A percentile compares a stretch with the other conserved stretches of the same genome.
Evolutionary conservation across 2,329 filamentous ascomycete species (phyloP).

Genomic region (Orbilia javanica): DNA sequence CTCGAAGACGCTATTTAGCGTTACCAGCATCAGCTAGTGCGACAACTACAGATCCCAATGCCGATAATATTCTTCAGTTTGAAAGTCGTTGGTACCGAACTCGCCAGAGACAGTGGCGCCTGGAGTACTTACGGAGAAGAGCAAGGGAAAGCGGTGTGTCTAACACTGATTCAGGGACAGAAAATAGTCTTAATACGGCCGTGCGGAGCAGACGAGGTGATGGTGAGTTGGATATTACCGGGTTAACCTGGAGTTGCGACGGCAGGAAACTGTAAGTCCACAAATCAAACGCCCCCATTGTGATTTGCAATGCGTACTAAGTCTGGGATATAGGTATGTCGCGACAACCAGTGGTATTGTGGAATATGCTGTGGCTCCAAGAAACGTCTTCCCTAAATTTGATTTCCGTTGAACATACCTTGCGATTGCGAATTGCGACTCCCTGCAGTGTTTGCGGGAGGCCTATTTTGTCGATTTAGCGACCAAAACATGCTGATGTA

Average conservation of each 20-base stretch:
- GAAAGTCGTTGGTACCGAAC: constrained; percentile 61
- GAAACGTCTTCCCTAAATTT: constrained; percentile 56
- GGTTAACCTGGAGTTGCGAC: constrained; percentile 62
- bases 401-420: constrained; percentile 44
- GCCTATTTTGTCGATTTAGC: constrained; percentile 23
- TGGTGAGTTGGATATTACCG: constrained; percentile 62
- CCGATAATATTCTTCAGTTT: constrained; percentile 59
- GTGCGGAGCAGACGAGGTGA: constrained; percentile 56
- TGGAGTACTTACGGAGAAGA: constrained; percentile 48
- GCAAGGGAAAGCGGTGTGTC: constrained; percentile 43
- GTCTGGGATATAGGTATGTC: constrained; percentile 60
- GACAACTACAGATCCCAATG: constrained; percentile 47
- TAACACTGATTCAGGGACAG: constrained; percentile 25
- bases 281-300: not conserved
- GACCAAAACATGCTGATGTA: constrained; percentile 13
- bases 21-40: constrained; percentile 57
- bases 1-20: constrained; percentile 49
- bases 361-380: constrained; percentile 60
- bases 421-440: not conserved
- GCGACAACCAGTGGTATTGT: constrained; percentile 62
- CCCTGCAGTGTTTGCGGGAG: not conserved
- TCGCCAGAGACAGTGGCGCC: constrained; percentile 58
- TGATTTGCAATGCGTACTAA: constrained; percentile 12
- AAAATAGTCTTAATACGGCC: constrained; percentile 33
- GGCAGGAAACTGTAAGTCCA: constrained; percentile 62